phyloP scores from a whole-genome alignment of 495 filamentous ascomycete species.

The Lophiostoma macrostomum region DNA sequence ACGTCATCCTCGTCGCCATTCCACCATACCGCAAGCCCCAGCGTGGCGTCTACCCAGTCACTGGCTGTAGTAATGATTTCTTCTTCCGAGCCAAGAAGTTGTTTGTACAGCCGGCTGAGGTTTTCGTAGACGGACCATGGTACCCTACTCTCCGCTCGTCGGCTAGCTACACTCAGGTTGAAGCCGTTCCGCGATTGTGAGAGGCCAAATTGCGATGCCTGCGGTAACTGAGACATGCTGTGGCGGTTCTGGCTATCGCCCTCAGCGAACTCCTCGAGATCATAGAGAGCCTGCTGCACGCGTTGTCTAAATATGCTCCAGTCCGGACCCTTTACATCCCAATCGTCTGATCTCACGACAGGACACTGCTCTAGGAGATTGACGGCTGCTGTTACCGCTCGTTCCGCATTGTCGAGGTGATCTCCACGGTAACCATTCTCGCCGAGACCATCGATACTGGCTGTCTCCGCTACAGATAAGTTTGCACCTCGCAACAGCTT shows the following conservation, averaged over 20 bases:
- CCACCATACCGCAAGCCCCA: constrained; percentile 84
- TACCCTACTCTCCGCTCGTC: constrained; percentile 75
- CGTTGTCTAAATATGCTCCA: constrained; percentile 77
- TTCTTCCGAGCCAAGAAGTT: constrained; percentile 65
- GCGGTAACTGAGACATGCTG: constrained; percentile 35
- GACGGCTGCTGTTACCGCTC: constrained; percentile 62
- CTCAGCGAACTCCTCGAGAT: constrained; percentile 59
- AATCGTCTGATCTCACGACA: constrained; percentile 57
- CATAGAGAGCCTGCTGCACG: constrained; percentile 59
- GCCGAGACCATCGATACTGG: constrained; percentile 54
- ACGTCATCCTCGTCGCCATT: constrained; percentile 64
- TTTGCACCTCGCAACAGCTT: constrained; percentile 65
- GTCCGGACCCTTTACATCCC: constrained; percentile 71
- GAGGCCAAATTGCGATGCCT: constrained; percentile 56
- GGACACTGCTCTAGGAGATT: constrained; percentile 69
- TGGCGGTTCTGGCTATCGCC: constrained; percentile 26
- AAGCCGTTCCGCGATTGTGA: constrained; percentile 38
- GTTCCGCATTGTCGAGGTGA: constrained; percentile 69
- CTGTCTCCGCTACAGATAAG: constrained; percentile 66
- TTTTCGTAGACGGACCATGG: constrained; percentile 85
- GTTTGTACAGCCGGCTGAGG: constrained; percentile 68
- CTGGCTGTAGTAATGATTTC: constrained; percentile 67
- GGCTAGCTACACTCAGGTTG: constrained; percentile 58
- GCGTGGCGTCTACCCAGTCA: constrained; percentile 84
- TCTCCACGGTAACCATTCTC: constrained; percentile 64